Base-by-base conservation (phyloP, 495 filamentous ascomycete genomes). In the Aspergillus bertholletiae region DNA sequence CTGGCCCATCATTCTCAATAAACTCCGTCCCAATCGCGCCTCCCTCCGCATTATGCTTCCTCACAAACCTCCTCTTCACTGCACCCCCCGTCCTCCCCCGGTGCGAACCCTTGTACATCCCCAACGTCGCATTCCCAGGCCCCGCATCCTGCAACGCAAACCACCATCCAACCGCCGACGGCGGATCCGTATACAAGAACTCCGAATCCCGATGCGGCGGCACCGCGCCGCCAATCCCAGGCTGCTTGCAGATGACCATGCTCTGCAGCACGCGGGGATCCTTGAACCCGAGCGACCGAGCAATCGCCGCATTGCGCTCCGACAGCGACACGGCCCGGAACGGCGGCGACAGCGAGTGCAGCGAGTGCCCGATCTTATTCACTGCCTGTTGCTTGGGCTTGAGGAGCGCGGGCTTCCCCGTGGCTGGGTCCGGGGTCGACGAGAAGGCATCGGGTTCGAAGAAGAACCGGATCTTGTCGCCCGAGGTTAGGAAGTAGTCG, bases 161-260 rank as follows among this genome's bases (percentile, higher is more conserved):
- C 92, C 92, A 96, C 71, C 90, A 96, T 8, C 92, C 92, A 5
- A 97, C 90, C 0, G 94, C 93, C 37, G 81, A 87, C 1, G 93
- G 93, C 46, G 94, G 90, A 56, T 91, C 74, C 11, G 94, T 97
- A 65, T 97, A 98, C 49, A 98, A 56, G 61, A 97, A 98, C 12
- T 91, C 90, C 48, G 80, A 87, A 71, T 97, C 94, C 67, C 95
- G 92, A 68, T 98, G 94, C 15, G 88, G 79, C 2, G 83, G 89
- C 34, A 97, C 94, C 0, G 85, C 83, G 15, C 88, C 94, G 21
- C 94, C 94, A 32, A 98, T 97, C 67, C 92, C 88, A 7, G 94
- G 93, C 71, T 97, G 94, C 67, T 98, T 98, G 80, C 90, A 96
- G 58, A 98, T 98, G 7, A 97, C 80, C 94, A 98, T 98, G 61